These are phyloP conservation scores for Iberis pinnata DNA, from an alignment of 345 rosid species.

Conservation along the genomic window DNA sequence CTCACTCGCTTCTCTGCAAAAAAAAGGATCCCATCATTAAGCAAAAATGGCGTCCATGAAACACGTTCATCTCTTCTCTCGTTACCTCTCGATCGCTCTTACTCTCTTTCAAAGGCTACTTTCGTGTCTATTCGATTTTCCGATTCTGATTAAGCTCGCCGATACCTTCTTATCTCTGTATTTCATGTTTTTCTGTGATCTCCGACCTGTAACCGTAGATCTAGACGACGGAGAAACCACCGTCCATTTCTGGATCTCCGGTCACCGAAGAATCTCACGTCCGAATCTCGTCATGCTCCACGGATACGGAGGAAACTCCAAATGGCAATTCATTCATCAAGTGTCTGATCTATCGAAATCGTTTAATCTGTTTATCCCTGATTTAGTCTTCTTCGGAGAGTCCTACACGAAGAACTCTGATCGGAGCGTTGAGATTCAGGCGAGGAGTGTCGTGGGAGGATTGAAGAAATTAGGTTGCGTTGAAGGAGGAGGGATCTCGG, in stretches of 20 bases:
- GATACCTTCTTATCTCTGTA: constrained; percentile 41
- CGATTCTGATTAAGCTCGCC: constrained; percentile 31
- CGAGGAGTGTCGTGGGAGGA: constrained; percentile 44
- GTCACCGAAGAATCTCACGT: constrained; percentile 33
- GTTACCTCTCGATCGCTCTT: constrained; percentile 9
- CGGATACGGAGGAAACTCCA: constrained; percentile 61
- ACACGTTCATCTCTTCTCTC: constrained; percentile 22
- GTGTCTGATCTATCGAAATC: constrained; percentile 39
- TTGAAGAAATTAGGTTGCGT: constrained; percentile 48
- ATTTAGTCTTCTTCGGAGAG: constrained; percentile 60
- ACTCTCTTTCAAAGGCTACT: constrained; percentile 23
- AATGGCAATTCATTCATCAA: constrained; percentile 66
- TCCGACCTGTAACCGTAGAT: constrained; percentile 50
- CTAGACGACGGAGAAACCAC: constrained; percentile 52
- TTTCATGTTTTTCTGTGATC: constrained; percentile 39
- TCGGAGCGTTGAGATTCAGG: constrained; percentile 55
- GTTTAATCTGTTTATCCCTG: constrained; percentile 60
- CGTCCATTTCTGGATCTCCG: constrained; percentile 53
- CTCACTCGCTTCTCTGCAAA: background rate
- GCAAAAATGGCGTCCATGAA: constrained; percentile 31
- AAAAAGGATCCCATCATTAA: too few relatives aligned
- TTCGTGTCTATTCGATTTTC: constrained; percentile 20
- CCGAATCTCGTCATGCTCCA: constrained; percentile 58
- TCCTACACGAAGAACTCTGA: constrained; percentile 33
- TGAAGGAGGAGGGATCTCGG: constrained; percentile 17